Evolutionary conservation across 2,329 filamentous ascomycete species (phyloP).

Genomic region (Elsinoe fawcettii): DNA sequence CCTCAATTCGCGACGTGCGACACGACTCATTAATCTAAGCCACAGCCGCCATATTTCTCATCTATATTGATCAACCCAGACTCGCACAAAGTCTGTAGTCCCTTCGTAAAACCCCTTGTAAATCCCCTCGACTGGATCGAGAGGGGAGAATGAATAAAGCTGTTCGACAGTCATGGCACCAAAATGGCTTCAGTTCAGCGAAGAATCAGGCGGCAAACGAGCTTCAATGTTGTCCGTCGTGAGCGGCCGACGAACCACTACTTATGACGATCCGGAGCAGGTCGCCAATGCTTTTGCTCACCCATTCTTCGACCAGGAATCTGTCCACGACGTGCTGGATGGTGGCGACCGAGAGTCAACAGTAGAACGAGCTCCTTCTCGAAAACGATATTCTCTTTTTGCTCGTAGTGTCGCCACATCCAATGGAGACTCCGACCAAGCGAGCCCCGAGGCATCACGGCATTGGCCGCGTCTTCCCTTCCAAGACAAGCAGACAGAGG

Average conservation of each 20-base stretch:
- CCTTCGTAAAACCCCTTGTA: constrained; percentile 3
- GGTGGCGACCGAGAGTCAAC: background rate
- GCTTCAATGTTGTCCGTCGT: constrained; percentile 13
- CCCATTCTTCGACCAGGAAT: constrained; percentile 9
- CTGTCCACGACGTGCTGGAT: constrained; percentile 5
- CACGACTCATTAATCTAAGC: constrained; percentile 4
- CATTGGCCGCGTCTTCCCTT: constrained; percentile 14
- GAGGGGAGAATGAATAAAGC: constrained; percentile 9
- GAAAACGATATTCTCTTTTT: constrained; percentile 15
- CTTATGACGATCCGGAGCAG: constrained; percentile 6
- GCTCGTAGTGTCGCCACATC: constrained; percentile 11
- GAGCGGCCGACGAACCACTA: constrained; percentile 3
- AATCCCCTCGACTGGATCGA: constrained; percentile 10
- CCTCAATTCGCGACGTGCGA: constrained; percentile 11
- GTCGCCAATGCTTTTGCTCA: constrained; percentile 5
- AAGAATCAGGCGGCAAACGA: constrained; percentile 10
- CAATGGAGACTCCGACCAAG: constrained; percentile 9
- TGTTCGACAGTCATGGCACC: constrained; percentile 13
- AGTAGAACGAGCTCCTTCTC: constrained; percentile 6
- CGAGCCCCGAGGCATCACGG: background rate
- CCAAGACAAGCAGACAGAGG: constrained; percentile 10
- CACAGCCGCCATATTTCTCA: constrained; percentile 8
- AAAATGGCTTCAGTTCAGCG: constrained; percentile 13
- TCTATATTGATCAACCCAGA: constrained; percentile 13
- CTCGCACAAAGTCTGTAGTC: background rate